Conservation (phyloP, 2,329 filamentous ascomycete genomes). For the Penicillium aurantiogriseum region DNA sequence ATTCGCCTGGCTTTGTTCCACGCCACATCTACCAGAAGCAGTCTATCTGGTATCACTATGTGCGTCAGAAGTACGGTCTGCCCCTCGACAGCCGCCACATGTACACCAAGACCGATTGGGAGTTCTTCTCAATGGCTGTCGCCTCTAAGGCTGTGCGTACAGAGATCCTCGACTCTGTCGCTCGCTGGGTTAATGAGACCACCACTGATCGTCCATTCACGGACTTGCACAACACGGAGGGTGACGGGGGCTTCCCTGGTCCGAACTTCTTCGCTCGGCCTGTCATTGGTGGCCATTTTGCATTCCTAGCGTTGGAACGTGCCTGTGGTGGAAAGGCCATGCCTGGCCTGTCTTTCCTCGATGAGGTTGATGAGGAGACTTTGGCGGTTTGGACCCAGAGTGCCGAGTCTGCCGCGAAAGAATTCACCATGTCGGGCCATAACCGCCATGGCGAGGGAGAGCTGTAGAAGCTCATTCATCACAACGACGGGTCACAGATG, state of each 20-base stretch:
- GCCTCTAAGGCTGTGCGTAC: slow-evolving; percentile 65
- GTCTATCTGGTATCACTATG: slow-evolving; percentile 75
- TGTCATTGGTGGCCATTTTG: slow-evolving; percentile 82
- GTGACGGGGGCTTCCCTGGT: slow-evolving; percentile 69
- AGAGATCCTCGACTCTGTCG: slow-evolving; percentile 71
- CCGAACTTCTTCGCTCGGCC: slow-evolving; percentile 77
- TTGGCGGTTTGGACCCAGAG: slow-evolving; percentile 22
- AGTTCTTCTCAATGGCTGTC: slow-evolving; percentile 82
- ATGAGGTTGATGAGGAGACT: slow-evolving; percentile 31
- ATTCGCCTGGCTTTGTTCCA: slow-evolving; percentile 63
- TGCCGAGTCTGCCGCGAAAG: slow-evolving; percentile 26
- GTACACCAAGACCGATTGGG: slow-evolving; percentile 89
- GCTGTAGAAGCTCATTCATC: slow-evolving; percentile 16
- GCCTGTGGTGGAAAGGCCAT: slow-evolving; percentile 71
- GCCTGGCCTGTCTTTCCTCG: slow-evolving; percentile 54
- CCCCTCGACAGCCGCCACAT: slow-evolving; percentile 79
- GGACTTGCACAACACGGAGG: slow-evolving; percentile 80
- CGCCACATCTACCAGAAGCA: slow-evolving; percentile 74
- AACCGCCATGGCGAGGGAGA: slow-evolving; percentile 26
- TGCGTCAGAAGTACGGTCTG: slow-evolving; percentile 77
- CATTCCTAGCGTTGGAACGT: slow-evolving; percentile 75
- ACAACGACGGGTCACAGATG: not conserved
- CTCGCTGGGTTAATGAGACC: slow-evolving; percentile 82
- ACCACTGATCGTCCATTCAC: slow-evolving; percentile 72
- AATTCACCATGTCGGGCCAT: slow-evolving; percentile 14